Evolutionary conservation across 345 rosid species (phyloP).

Genomic region (Moricandia arvensis): DNA sequence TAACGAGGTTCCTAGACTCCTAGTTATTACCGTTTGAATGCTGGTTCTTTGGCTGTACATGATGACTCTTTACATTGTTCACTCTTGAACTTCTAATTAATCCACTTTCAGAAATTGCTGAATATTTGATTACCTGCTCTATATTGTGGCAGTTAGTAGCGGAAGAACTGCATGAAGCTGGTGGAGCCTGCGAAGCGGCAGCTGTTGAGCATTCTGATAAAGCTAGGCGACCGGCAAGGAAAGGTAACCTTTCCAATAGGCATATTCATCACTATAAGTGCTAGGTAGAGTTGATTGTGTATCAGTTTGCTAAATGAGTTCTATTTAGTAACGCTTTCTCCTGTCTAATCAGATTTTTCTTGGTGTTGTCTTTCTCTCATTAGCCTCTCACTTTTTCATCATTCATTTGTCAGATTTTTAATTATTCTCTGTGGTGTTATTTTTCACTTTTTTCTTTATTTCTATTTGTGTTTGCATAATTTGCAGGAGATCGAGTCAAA

Average conservation of each 20-base stretch:
- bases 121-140: conserved; percentile 7
- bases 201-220: conserved; percentile 52
- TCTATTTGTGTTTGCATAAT: neutral
- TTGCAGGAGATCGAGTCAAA: conserved; percentile 87
- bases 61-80: conserved; percentile 15
- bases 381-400: conserved; percentile 7
- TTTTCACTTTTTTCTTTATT: neutral
- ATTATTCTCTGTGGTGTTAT: conserved; percentile 13
- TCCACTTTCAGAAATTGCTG: neutral
- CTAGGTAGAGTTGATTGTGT: conserved; percentile 2
- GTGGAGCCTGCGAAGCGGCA: conserved; percentile 52
- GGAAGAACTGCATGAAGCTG: conserved; percentile 58
- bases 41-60: neutral
- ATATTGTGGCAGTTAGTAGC: conserved; percentile 57
- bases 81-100: neutral
- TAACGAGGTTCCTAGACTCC: conserved; percentile 4
- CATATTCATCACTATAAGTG: conserved; percentile 18
- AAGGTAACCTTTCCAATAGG: conserved; percentile 48
- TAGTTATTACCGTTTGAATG: neutral
- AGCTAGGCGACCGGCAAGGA: conserved; percentile 56
- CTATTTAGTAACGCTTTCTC: neutral
- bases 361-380: conserved; percentile 16
- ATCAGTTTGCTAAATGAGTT: conserved; percentile 3
- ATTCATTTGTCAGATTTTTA: conserved; percentile 9
- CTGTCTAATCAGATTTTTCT: conserved; percentile 3